Base-by-base conservation (phyloP, 495 filamentous ascomycete genomes). In the Trichoderma erinaceum region DNA sequence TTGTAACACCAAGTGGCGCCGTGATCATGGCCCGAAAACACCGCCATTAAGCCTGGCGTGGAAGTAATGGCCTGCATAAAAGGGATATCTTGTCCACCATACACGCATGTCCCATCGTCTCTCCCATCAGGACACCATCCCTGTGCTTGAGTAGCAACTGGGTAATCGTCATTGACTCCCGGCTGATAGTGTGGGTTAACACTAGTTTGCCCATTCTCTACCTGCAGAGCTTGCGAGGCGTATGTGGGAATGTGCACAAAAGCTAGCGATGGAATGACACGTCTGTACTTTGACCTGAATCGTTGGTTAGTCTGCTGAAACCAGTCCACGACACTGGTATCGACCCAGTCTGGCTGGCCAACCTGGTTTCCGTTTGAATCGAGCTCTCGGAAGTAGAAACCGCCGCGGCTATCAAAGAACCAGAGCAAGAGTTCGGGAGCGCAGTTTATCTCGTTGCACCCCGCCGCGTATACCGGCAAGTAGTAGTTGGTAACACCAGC, bases 321-420 rank as follows among this genome's bases (percentile, higher is more conserved):
- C 90, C 90, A 93, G 16, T 70, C 64, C 0, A 86, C 84, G 0
- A 88, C 87, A 64, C 75, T 70, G 38, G 69, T 50, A 63, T 80
- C 75, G 12, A 84, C 80, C 82, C 82, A 85, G 70, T 81, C 73
- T 3, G 78, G 75, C 68, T 78, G 75, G 8, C 72, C 72, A 43
- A 80, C 69, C 2, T 68, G 75, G 11, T 75, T 68, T 7, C 70
- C 73, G 0, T 72, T 21, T 13, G 78, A 70, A 15, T 81, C 70
- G 10, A 73, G 72, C 18, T 81, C 75, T 56, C 87, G 83, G 70
- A 82, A 86, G 32, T 77, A 70, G 61, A 79, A 80, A 0, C 90
- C 90, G 46, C 89, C 89, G 43, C 83, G 82, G 66, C 81, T 85
- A 73, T 93, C 90, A 71, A 93, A 92, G 78, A 92, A 92, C 88